A percentile compares a stretch with the other conserved stretches of the same genome.
Evolutionary conservation across 2,329 filamentous ascomycete genomes (phyloP).

Genomic region (Microdochium paspali): DNA sequence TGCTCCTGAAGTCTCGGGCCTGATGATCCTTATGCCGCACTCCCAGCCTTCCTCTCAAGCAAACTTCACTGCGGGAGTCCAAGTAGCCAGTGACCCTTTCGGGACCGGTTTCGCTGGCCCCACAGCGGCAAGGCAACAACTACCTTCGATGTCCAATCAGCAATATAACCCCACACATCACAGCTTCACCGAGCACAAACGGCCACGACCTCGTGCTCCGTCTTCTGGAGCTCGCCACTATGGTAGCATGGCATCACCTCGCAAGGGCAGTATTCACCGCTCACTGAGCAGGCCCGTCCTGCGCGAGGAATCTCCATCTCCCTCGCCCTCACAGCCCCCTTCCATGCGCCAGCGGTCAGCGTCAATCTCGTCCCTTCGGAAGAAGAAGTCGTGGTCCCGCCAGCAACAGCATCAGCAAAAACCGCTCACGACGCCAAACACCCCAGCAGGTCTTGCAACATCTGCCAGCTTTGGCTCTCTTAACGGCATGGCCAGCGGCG

Average conservation of each 20-base stretch:
- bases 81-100: slow-evolving; percentile 4
- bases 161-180: slow-evolving; percentile 6
- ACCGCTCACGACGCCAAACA: neutral
- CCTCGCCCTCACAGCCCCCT: slow-evolving; percentile 22
- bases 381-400: neutral
- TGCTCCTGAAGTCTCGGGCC: slow-evolving; percentile 21
- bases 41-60: slow-evolving; percentile 24
- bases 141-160: neutral
- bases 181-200: slow-evolving; percentile 23
- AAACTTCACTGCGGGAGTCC: slow-evolving; percentile 24
- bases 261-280: slow-evolving; percentile 31
- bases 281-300: slow-evolving; percentile 13
- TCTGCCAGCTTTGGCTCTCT: neutral
- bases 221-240: slow-evolving; percentile 43
- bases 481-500: neutral
- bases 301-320: slow-evolving; percentile 23
- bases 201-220: slow-evolving; percentile 40
- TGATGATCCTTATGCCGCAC: slow-evolving; percentile 47
- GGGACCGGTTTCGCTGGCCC: slow-evolving; percentile 19
- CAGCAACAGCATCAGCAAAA: slow-evolving; percentile 3
- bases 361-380: slow-evolving; percentile 26
- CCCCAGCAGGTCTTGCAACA: neutral
- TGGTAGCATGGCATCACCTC: slow-evolving; percentile 24
- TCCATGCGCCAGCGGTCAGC: slow-evolving; percentile 22
- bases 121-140: slow-evolving; percentile 7